Percentiles rank a stretch among this genome's conserved stretches.
Conservation (phyloP, 2,329 filamentous ascomycete species). For the Neonectria hederae region DNA sequence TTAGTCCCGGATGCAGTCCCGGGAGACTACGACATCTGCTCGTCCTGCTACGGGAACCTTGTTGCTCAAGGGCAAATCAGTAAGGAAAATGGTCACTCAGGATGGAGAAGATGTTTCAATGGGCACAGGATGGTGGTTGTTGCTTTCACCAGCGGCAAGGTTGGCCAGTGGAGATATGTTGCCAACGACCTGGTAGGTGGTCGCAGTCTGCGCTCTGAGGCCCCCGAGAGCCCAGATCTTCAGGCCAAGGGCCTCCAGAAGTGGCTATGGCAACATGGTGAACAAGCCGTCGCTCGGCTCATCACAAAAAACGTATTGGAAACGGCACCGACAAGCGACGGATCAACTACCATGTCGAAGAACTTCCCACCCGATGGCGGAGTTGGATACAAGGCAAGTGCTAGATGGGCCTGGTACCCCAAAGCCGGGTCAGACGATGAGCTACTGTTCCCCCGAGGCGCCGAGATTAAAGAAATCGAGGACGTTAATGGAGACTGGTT, state of each 20-base stretch:
- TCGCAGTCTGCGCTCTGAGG: slow-evolving; percentile 69
- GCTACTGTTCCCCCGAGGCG: slow-evolving; percentile 82
- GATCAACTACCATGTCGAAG: slow-evolving; percentile 39
- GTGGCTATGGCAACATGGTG: slow-evolving; percentile 62
- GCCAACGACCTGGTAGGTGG: slow-evolving; percentile 83
- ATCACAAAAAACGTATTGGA: slow-evolving; percentile 62
- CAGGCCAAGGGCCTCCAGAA: slow-evolving; percentile 52
- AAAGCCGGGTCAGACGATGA: slow-evolving; percentile 74
- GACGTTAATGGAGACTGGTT: slow-evolving; percentile 94
- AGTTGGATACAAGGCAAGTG: slow-evolving; percentile 69
- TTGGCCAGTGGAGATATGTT: slow-evolving; percentile 74
- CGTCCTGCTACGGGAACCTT: slow-evolving; percentile 77
- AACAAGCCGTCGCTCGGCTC: slow-evolving; percentile 55
- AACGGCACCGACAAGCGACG: slow-evolving; percentile 49
- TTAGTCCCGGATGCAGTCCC: slow-evolving; percentile 56
- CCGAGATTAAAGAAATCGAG: slow-evolving; percentile 83
- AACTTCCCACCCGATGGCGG: slow-evolving; percentile 81
- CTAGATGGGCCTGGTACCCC: slow-evolving; percentile 83
- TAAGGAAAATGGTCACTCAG: slow-evolving; percentile 77
- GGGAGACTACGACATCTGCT: slow-evolving; percentile 91
- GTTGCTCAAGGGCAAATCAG: slow-evolving; percentile 72
- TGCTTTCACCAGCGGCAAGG: slow-evolving; percentile 74
- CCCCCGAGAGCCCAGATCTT: slow-evolving; percentile 51
- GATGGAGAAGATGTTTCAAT: slow-evolving; percentile 83
- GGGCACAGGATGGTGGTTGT: slow-evolving; percentile 88